These are phyloP conservation scores for Physaria fendleri DNA, from an alignment of 345 rosid species.

Conservation along the genomic window DNA sequence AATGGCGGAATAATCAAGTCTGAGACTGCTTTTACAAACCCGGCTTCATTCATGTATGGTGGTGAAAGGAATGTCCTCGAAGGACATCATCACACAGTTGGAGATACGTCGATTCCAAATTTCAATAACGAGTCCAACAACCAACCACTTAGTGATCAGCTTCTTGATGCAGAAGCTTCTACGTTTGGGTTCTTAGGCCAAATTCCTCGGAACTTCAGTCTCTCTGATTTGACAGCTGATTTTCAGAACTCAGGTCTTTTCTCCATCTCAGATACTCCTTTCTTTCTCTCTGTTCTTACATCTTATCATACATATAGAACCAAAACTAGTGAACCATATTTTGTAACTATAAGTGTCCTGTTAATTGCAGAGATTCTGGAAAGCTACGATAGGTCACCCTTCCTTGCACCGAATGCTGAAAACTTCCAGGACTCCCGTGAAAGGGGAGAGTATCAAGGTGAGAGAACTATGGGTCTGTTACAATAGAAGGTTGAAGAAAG, in stretches of 20 bases:
- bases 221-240: slow-evolving; percentile 86
- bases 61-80: slow-evolving; percentile 62
- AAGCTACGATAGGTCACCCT: slow-evolving; percentile 80
- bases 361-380: slow-evolving; percentile 66
- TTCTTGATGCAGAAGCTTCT: slow-evolving; percentile 67
- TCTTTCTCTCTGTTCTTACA: not conserved
- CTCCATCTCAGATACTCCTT: slow-evolving; percentile 4
- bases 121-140: slow-evolving; percentile 72
- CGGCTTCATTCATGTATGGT: slow-evolving; percentile 61
- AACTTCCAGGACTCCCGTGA: slow-evolving; percentile 54
- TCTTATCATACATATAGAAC: not conserved
- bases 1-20: slow-evolving; percentile 83
- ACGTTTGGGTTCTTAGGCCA: slow-evolving; percentile 71
- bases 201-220: slow-evolving; percentile 83
- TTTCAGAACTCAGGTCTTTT: slow-evolving; percentile 86
- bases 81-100: slow-evolving; percentile 58
- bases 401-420: slow-evolving; percentile 46
- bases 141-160: slow-evolving; percentile 60
- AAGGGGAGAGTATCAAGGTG: slow-evolving; percentile 58
- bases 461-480: slow-evolving; percentile 8
- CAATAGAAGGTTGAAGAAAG: not conserved
- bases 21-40: slow-evolving; percentile 62
- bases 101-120: slow-evolving; percentile 63
- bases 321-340: not conserved
- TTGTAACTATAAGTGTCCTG: slow-evolving; percentile 10